Base-by-base conservation (phyloP, 192 early-diverging fungal species). In the Linnemannia exigua region DNA sequence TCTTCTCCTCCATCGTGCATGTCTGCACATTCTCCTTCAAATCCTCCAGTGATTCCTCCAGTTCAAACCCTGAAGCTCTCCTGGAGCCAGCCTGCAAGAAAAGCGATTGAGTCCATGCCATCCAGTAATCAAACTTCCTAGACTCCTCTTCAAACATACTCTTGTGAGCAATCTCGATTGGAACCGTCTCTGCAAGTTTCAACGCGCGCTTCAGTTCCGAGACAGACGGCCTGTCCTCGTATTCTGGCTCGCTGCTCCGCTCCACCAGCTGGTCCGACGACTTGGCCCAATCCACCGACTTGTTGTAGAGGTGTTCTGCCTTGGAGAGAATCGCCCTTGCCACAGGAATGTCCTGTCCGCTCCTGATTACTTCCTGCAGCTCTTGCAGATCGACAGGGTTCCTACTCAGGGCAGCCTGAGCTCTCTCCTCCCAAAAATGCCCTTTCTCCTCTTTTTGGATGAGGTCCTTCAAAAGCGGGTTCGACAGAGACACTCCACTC, bases 321-420 rank as follows among this genome's bases (percentile, higher is more conserved):
- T 79, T 74, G 1, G 83, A 70, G 17, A 88, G 52, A 7, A 87
- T 72, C 11, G 76, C 44, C 47, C 75, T 78, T 36, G 74, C 83
- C n/a, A 80, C 87, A 1, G 74, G 80, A 12, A 81, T 38, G 46
- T 68, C 76, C 71, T 44, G 73, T n/a, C 75, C 81, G 71, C 72
- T 67, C 17, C 79, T 82, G 37, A 89, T 79, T 28, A 88, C 72
- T 3, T 61, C 83, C 44, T 70, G 78, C 28, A 89, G 77, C 66
- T 88, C 87, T 20, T 69, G 69, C 48, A 89, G 46, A 36, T 84
- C 81, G 8, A 89, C 79, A 1, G 82, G 83, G 17, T 76, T 67
- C 25, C 71, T 77, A 37, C 66, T 70, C 17, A 89, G n/a, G 25
- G 76, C 75, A 17, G 68, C 46, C 20, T 44, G 35, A 0, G 87